Base-by-base conservation (phyloP, 352 stramenopile genomes). In the Pythium coloratum region DNA sequence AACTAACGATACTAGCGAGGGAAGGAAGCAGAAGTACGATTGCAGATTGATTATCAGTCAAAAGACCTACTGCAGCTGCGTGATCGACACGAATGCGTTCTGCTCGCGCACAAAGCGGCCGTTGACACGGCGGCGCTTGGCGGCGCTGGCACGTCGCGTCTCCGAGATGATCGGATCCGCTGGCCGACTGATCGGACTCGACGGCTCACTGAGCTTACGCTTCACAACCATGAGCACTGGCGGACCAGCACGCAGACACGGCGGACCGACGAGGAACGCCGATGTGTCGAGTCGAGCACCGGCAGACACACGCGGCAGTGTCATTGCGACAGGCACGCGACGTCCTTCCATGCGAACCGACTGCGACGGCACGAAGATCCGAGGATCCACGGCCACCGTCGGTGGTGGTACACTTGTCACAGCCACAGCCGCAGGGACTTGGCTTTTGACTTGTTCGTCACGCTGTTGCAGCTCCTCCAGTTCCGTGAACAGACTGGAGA, bases 121-220 rank as follows among this genome's bases (percentile, higher is more conserved):
- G 34, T 86, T 90, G 32, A 90, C 82, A 42, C 80, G 80, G 42
- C 86, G 78, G 10, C 82, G 78, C 70, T 89, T 91, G 46, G 82
- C 73, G 10, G 80, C 80, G n/a, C 77, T 84, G 13, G 79, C 77
- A 3, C 82, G 82, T 36, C 82, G 76, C 20, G 72, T 82, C 63
- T 84, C 72, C 18, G 78, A 88, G 30, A 90, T 69, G 6, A 40
- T 67, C 36, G 71, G 54, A 49, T 86, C 70, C 0, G 66, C 51
- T 20, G 57, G 12, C 30, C 67, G 74, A n/a, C 26, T 36, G 6
- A 57, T 28, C 0, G 67, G n/a, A 34, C 28, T 50, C 30, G 76
- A 59, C 8, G 61, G 70, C 32, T 55, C 61, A 26, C 28, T 13
- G 20, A 30, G 36, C 55, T 82, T 88, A 44, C 79, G 71, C 71